Conservation (phyloP, 1,284 basidiomycete species). For the Trichosporon sp. region DNA sequence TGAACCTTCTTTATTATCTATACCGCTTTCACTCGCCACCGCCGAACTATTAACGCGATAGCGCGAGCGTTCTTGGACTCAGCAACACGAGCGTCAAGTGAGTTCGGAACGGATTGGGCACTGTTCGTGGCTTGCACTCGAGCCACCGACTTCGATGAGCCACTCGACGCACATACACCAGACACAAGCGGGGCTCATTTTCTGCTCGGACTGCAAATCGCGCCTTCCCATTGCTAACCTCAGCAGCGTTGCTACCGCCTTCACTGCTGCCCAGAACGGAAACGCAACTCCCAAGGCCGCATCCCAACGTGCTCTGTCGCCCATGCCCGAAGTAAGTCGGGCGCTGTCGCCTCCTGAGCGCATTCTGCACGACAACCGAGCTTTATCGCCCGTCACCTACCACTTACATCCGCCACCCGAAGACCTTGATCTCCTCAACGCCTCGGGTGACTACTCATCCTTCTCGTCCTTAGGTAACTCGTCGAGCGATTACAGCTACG, state of each 20-base stretch:
- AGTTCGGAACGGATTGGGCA: constrained; percentile 10
- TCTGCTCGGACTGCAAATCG: neutral
- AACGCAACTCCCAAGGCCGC: neutral
- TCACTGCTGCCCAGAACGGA: constrained; percentile 2
- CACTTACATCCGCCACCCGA: constrained; percentile 32
- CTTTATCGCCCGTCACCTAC: constrained; percentile 32
- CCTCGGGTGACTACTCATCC: constrained; percentile 21
- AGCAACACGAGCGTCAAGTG: constrained; percentile 43
- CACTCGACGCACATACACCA: neutral
- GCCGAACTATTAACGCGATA: neutral
- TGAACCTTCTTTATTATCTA: neutral
- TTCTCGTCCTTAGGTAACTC: constrained; percentile 30
- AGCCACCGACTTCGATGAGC: neutral
- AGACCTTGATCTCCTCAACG: constrained; percentile 21
- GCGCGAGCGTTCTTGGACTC: constrained; percentile 9
- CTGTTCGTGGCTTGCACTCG: neutral
- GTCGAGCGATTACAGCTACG: constrained; percentile 32
- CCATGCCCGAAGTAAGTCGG: neutral
- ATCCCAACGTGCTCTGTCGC: neutral
- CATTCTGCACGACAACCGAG: neutral
- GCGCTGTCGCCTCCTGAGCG: neutral
- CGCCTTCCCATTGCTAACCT: neutral
- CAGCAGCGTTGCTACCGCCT: constrained; percentile 7
- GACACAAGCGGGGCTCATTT: neutral
- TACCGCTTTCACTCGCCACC: neutral